Base-by-base conservation (phyloP, 23 red algal genomes). In the Chondrus crispus region DNA sequence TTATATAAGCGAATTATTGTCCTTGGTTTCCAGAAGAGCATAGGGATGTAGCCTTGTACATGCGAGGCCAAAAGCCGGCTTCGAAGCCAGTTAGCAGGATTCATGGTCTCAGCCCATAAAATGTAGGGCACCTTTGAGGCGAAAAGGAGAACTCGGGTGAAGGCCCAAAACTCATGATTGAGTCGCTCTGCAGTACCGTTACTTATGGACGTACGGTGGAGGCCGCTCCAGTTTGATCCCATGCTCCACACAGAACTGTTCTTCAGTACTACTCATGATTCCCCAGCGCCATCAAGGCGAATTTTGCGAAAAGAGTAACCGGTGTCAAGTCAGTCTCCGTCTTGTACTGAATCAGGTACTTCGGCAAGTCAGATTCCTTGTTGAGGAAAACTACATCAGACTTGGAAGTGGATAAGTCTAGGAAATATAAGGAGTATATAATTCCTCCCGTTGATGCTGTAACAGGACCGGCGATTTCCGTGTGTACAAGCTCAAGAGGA, bases 241-340 rank as follows among this genome's bases (percentile, higher is more conserved):
- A 32, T 84, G 46, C 3, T 37, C 30, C 26, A 54, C 16, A 40
- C 57, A 64, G 79, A 62, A 43, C 22, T 16, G 16, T 14, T 14
- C 22, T 14, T 16, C 52, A 22, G 22, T 57, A 9, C 30, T 49
- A 48, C 42, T 78, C 72, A 51, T 78, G 5, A 62, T 48, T 62
- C 63, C 79, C 79, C 79, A 51, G 79, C 51, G 3, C 51, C 79
- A 10, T 84, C 46, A 3, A 62, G 36, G 50, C 79, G 79, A 62
- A 84, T 30, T 46, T 3, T 62, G 20, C 41, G 46, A 2, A 84
- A 54, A 3, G 50, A 40, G 41, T 62, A 22, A 22, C 52, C 52
- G 14, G 52, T 57, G 52, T 14, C 22, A 14, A 14, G 52, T 57
- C 52, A 22, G 52, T 57, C 22, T 22, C 22, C 22, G 16, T 22